phyloP scores from a whole-genome alignment of 306 rosid genomes.

The Lathyrus sativus region DNA sequence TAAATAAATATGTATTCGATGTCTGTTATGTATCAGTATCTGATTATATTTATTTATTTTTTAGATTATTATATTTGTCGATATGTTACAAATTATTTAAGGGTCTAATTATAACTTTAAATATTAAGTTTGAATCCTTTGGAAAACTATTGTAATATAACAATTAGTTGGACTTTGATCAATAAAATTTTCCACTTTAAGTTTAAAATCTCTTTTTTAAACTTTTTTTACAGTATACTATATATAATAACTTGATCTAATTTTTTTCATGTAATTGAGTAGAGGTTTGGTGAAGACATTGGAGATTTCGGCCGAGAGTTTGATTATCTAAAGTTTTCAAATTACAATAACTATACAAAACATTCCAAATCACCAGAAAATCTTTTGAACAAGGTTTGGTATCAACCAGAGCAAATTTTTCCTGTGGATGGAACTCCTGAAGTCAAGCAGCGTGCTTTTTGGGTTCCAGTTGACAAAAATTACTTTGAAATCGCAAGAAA shows the following conservation, averaged over 20 bases:
- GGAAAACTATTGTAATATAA: no score
- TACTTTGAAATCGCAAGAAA: conserved; percentile 51
- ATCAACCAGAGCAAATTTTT: conserved; percentile 63
- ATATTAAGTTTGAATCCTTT: no score
- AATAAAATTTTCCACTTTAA: no score
- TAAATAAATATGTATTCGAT: no score
- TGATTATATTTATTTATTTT: no score
- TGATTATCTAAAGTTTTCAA: conserved; percentile 53
- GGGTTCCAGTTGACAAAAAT: conserved; percentile 58
- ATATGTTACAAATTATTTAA: no score
- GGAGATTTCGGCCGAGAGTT: conserved; percentile 63
- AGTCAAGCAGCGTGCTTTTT: conserved; percentile 56
- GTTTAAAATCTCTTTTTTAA: no score
- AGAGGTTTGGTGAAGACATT: conserved; percentile 58
- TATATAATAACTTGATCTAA: neutral
- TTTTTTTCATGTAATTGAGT: conserved; percentile 18
- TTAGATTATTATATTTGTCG: no score
- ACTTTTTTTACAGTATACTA: no score
- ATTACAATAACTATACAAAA: conserved; percentile 47
- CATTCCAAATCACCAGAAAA: conserved; percentile 35
- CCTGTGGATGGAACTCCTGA: conserved; percentile 67
- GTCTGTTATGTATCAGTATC: no score
- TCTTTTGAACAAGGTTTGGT: conserved; percentile 71
- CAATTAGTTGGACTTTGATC: no score
- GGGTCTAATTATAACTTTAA: no score